A percentile compares a stretch with the other conserved stretches of the same genome.
These are phyloP conservation scores for Termitomyces sp. DNA, from an alignment of 768 basidiomycete genomes.

Conservation along the genomic window DNA sequence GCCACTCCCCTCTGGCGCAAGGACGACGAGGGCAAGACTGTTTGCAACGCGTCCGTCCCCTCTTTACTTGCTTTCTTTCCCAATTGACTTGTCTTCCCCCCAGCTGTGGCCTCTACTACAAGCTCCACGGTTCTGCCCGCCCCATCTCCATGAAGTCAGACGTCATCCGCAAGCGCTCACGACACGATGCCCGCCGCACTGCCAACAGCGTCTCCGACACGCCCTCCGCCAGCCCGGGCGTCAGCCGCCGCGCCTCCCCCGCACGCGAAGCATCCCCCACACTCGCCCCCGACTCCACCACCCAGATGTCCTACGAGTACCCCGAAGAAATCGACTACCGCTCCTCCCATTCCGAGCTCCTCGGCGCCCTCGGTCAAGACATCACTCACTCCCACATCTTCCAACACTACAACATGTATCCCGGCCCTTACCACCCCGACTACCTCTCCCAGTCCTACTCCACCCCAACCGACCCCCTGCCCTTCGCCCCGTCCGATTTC, in stretches of 20 bases:
- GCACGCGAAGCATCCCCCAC: slow-evolving; percentile 56
- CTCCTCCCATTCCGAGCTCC: slow-evolving; percentile 44
- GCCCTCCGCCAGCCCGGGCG: slow-evolving; percentile 70
- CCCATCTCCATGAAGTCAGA: slow-evolving; percentile 92
- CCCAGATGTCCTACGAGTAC: slow-evolving; percentile 48
- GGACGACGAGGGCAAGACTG: slow-evolving; percentile 87
- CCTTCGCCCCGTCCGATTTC: slow-evolving; percentile 30
- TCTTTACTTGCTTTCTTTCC: not conserved
- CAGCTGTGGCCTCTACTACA: slow-evolving; percentile 82
- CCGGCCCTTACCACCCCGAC: slow-evolving; percentile 74
- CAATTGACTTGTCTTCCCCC: not conserved
- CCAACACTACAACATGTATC: slow-evolving; percentile 39
- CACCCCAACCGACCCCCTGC: slow-evolving; percentile 43
- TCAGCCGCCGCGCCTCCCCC: slow-evolving; percentile 70
- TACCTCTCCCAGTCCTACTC: slow-evolving; percentile 51
- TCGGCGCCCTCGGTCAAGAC: slow-evolving; percentile 36
- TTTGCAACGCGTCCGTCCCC: slow-evolving; percentile 82
- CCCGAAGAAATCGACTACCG: slow-evolving; percentile 37
- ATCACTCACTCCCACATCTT: slow-evolving; percentile 18
- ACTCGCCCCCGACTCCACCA: slow-evolving; percentile 66
- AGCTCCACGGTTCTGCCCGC: slow-evolving; percentile 78
- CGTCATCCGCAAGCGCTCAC: slow-evolving; percentile 80
- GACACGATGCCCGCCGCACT: slow-evolving; percentile 68
- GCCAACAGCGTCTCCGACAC: slow-evolving; percentile 54
- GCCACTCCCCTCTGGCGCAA: slow-evolving; percentile 88